These are phyloP conservation scores for Clarireedia hainanense DNA, from an alignment of 2,329 filamentous ascomycete genomes.

Conservation along the genomic window DNA sequence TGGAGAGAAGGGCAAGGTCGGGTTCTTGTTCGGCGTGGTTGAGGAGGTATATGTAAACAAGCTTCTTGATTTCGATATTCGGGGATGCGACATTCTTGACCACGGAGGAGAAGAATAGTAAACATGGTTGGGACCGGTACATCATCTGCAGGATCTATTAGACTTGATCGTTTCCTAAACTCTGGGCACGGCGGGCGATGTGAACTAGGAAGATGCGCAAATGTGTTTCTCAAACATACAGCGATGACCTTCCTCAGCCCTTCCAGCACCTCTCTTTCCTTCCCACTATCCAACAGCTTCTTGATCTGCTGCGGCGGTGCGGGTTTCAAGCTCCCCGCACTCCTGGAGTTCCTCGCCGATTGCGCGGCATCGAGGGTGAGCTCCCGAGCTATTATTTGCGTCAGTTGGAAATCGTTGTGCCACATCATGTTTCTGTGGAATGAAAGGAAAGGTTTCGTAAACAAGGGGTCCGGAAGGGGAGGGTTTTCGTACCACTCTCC, in stretches of 20 bases:
- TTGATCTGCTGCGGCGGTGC: conserved; percentile 80
- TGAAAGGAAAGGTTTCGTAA: neutral
- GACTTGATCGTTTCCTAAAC: neutral
- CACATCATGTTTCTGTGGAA: neutral
- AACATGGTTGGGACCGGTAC: conserved; percentile 80
- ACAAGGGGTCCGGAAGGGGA: neutral
- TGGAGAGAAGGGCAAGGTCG: conserved; percentile 88
- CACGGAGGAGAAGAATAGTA: conserved; percentile 93
- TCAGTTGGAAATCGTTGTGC: conserved; percentile 12
- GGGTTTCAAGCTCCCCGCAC: conserved; percentile 47
- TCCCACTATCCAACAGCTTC: conserved; percentile 88
- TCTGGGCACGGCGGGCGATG: too few relatives aligned
- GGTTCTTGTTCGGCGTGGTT: conserved; percentile 95
- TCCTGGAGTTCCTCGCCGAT: conserved; percentile 62
- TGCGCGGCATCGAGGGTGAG: conserved; percentile 95
- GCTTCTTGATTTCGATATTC: conserved; percentile 91
- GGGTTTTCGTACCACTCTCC: conserved; percentile 66
- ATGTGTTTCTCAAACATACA: conserved; percentile 41
- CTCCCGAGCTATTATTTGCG: conserved; percentile 64
- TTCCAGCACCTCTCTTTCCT: conserved; percentile 87
- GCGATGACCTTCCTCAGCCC: conserved; percentile 82
- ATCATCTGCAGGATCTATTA: conserved; percentile 63
- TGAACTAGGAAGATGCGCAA: neutral
- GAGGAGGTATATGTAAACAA: conserved; percentile 97
- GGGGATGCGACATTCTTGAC: conserved; percentile 96